phyloP scores from a whole-genome alignment of 2,329 filamentous ascomycete genomes.

The Fusarium pseudocircinatum region DNA sequence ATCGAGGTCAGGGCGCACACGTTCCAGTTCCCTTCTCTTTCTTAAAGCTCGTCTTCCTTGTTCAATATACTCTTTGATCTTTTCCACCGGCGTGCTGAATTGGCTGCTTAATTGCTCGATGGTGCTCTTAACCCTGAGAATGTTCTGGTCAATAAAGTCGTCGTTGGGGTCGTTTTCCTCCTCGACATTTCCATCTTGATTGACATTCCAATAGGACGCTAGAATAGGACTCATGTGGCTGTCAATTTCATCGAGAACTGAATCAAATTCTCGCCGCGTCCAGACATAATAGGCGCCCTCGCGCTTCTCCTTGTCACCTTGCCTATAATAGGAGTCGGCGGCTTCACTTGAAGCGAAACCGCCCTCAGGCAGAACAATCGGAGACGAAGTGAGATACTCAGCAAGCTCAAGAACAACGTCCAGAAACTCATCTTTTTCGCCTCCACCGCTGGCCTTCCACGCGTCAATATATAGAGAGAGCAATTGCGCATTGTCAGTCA shows the following conservation, averaged over 20 bases:
- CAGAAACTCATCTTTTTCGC: slow-evolving; percentile 75
- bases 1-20: slow-evolving; percentile 81
- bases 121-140: slow-evolving; percentile 76
- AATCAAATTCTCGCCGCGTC: slow-evolving; percentile 87
- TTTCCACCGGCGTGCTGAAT: slow-evolving; percentile 75
- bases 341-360: slow-evolving; percentile 91
- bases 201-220: slow-evolving; percentile 85
- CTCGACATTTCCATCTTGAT: slow-evolving; percentile 85
- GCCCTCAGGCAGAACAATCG: slow-evolving; percentile 73
- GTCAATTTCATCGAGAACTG: slow-evolving; percentile 65
- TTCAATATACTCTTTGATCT: slow-evolving; percentile 74
- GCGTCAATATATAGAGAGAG: slow-evolving; percentile 87
- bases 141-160: slow-evolving; percentile 94
- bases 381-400: slow-evolving; percentile 81
- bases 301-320: slow-evolving; percentile 81
- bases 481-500: slow-evolving; percentile 90
- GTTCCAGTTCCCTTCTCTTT: slow-evolving; percentile 76
- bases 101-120: slow-evolving; percentile 76
- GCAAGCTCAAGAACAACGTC: slow-evolving; percentile 83
- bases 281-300: slow-evolving; percentile 96
- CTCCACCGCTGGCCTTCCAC: slow-evolving; percentile 67
- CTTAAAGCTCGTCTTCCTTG: slow-evolving; percentile 74
- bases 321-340: slow-evolving; percentile 81
- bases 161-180: slow-evolving; percentile 87
- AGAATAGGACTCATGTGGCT: slow-evolving; percentile 75